Evolutionary conservation across 352 stramenopile species (phyloP).

Genomic region (Pythium sukuiense): DNA sequence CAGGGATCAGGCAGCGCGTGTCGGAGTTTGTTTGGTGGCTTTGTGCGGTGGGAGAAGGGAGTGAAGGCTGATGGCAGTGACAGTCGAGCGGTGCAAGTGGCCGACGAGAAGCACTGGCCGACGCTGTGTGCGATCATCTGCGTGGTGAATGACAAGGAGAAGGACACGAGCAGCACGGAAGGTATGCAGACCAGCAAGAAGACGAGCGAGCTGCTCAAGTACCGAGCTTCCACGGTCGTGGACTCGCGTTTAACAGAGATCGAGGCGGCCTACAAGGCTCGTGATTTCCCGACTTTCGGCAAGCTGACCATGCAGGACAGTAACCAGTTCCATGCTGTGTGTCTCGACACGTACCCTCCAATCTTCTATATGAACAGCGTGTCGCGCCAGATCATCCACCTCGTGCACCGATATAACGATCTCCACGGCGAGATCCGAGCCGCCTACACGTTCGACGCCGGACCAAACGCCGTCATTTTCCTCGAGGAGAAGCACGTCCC

Average conservation of each 20-base stretch:
- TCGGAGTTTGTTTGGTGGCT: conserved; percentile 95
- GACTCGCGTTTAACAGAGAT: conserved; percentile 86
- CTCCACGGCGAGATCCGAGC: conserved; percentile 63
- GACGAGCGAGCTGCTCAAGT: conserved; percentile 91
- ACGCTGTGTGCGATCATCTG: conserved; percentile 95
- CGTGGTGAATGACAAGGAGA: conserved; percentile 95
- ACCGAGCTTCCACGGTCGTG: conserved; percentile 85
- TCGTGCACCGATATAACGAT: conserved; percentile 96
- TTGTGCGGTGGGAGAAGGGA: conserved; percentile 96
- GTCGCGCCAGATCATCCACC: conserved; percentile 68
- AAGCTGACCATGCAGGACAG: conserved; percentile 98
- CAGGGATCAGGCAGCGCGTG: conserved; percentile 96
- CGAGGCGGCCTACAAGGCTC: conserved; percentile 82
- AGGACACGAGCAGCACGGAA: conserved; percentile 95
- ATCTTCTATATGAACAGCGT: conserved; percentile 99
- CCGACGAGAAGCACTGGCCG: conserved; percentile 92
- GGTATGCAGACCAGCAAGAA: conserved; percentile 95
- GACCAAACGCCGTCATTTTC: conserved; percentile 97
- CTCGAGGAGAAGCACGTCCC: conserved; percentile 67
- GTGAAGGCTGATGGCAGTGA: conserved; percentile 63
- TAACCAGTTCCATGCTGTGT: conserved; percentile 98
- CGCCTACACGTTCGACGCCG: conserved; percentile 99
- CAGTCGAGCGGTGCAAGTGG: conserved; percentile 67
- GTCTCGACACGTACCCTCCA: conserved; percentile 96
- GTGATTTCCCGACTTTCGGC: conserved; percentile 95